These are phyloP conservation scores for Lasiosphaeria ovina DNA, from an alignment of 495 filamentous ascomycete species.

Conservation along the genomic window DNA sequence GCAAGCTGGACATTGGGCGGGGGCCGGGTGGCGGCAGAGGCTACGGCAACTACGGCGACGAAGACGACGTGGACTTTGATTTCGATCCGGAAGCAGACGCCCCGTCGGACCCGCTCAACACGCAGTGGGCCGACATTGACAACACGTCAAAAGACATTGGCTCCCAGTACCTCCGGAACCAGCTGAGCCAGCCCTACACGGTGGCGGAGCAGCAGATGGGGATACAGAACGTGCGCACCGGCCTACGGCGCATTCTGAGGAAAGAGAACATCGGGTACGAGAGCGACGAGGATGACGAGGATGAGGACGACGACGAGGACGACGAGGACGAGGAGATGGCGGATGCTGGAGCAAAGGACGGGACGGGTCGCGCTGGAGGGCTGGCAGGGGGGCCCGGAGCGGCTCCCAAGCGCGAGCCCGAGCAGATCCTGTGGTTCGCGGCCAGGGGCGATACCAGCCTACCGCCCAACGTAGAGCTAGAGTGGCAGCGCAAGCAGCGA, in stretches of 20 bases:
- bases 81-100: conserved; percentile 31
- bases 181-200: conserved; percentile 58
- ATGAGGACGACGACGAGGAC: conserved; percentile 44
- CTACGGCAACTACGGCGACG: conserved; percentile 31
- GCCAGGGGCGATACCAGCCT: conserved; percentile 36
- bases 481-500: conserved; percentile 14
- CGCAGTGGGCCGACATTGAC: conserved; percentile 42
- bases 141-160: conserved; percentile 37
- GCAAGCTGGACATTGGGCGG: conserved; percentile 17
- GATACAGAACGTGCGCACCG: conserved; percentile 68
- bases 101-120: conserved; percentile 38
- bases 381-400: neutral
- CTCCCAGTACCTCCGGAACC: conserved; percentile 41
- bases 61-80: conserved; percentile 27
- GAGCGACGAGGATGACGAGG: conserved; percentile 59
- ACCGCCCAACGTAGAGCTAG: conserved; percentile 26
- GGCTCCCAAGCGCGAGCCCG: conserved; percentile 20
- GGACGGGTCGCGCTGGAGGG: conserved; percentile 18
- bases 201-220: conserved; percentile 65
- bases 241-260: conserved; percentile 55
- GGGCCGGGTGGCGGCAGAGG: conserved; percentile 3
- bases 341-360: conserved; percentile 30
- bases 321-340: conserved; percentile 36
- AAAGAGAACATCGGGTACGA: conserved; percentile 54
- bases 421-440: conserved; percentile 32